Conservation (phyloP, 2,329 filamentous ascomycete species). For the Aureobasidium namibiae region DNA sequence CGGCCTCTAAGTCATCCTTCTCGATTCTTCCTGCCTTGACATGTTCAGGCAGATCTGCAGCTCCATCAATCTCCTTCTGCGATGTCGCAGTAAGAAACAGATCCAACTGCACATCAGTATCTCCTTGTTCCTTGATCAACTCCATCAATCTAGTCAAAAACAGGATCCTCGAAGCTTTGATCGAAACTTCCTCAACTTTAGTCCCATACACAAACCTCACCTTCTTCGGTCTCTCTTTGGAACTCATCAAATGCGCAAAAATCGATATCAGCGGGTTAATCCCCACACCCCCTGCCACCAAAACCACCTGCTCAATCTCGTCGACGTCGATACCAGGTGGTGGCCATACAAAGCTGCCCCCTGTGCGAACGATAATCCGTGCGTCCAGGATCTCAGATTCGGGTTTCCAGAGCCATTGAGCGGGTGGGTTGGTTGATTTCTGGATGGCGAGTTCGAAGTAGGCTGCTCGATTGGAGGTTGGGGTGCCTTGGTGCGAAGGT, state of each 20-base stretch:
- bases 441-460: conserved; percentile 77
- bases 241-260: conserved; percentile 46
- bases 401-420: conserved; percentile 66
- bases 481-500: conserved; percentile 42
- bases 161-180: conserved; percentile 31
- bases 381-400: conserved; percentile 48
- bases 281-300: conserved; percentile 74
- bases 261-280: conserved; percentile 77
- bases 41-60: conserved; percentile 6
- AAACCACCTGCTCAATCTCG: conserved; percentile 53
- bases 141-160: conserved; percentile 40
- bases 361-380: conserved; percentile 60
- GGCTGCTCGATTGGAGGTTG: conserved; percentile 20
- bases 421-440: conserved; percentile 60
- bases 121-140: conserved; percentile 18
- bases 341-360: conserved; percentile 75
- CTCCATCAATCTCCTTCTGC: conserved; percentile 13
- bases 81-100: conserved; percentile 25
- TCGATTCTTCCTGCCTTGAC: conserved; percentile 20
- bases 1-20: conserved; percentile 30
- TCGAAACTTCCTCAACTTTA: conserved; percentile 28
- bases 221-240: conserved; percentile 25
- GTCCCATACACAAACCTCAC: conserved; percentile 59
- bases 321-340: conserved; percentile 42
- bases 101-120: conserved; percentile 20